Evolutionary conservation across 108 stramenopile genomes (phyloP).

Genomic region (Pseudonitzschia multiseries): DNA sequence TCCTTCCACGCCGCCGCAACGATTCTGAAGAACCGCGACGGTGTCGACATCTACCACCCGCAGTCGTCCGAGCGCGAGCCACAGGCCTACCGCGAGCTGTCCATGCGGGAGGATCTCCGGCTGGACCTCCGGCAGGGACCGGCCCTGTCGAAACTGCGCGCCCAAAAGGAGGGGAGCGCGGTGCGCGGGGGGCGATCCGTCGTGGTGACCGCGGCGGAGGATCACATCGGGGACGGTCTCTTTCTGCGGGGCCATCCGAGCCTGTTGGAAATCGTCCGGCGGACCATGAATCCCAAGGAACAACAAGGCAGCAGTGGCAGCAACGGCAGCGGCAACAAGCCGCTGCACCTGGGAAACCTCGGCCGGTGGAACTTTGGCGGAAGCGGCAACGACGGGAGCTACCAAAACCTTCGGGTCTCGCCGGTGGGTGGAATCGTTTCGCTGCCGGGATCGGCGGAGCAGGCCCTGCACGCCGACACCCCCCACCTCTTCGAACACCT

Average conservation of each 20-base stretch:
- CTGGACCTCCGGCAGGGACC: conserved; percentile 78
- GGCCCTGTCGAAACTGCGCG: conserved; percentile 40
- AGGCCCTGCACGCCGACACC: conserved; percentile 88
- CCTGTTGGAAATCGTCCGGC: conserved; percentile 58
- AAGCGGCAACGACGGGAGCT: conserved; percentile 79
- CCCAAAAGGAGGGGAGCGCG: conserved; percentile 11
- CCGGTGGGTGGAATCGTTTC: conserved; percentile 83
- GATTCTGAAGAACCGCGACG: conserved; percentile 40
- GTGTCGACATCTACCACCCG: conserved; percentile 68
- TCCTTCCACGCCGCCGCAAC: conserved; percentile 61
- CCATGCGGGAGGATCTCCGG: conserved; percentile 87
- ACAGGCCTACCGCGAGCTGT: conserved; percentile 65
- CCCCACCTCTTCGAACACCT: conserved; percentile 81
- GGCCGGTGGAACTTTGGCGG: conserved; percentile 86
- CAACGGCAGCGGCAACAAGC: not conserved
- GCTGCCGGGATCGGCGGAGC: conserved; percentile 77
- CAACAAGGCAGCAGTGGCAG: not conserved
- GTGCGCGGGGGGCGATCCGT: conserved; percentile 29
- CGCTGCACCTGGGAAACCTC: conserved; percentile 65
- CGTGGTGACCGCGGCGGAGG: conserved; percentile 25
- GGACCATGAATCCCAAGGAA: conserved; percentile 65
- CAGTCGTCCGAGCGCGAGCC: conserved; percentile 47
- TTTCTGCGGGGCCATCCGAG: conserved; percentile 66
- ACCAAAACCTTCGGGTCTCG: conserved; percentile 68
- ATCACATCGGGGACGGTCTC: conserved; percentile 4